Percentiles rank a stretch among this genome's conserved stretches.
These are phyloP conservation scores for Colletotrichum magnum DNA, from an alignment of 2,329 filamentous ascomycete species.

Conservation along the genomic window DNA sequence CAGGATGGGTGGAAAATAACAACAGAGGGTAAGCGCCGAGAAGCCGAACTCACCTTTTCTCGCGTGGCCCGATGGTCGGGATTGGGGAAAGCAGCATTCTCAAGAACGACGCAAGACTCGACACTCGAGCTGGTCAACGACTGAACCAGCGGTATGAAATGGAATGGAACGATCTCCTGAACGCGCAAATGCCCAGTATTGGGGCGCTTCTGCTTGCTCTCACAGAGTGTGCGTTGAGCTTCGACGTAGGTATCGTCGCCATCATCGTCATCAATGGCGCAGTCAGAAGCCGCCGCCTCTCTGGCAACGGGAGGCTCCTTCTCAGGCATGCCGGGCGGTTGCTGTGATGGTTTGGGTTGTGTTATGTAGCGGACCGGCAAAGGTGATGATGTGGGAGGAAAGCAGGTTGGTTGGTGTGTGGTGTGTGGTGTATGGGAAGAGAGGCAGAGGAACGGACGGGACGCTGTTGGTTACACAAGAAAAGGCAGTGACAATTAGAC, in stretches of 20 bases:
- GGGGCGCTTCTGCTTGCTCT: slow-evolving; percentile 54
- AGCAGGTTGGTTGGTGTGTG: not conserved
- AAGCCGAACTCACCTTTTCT: slow-evolving; percentile 64
- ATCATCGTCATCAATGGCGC: slow-evolving; percentile 58
- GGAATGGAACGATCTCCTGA: slow-evolving; percentile 66
- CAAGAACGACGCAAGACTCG: slow-evolving; percentile 70
- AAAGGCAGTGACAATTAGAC: slow-evolving; percentile 1
- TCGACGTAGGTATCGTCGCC: slow-evolving; percentile 54
- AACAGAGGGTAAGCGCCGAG: not conserved
- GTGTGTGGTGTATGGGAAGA: not conserved
- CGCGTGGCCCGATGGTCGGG: slow-evolving; percentile 63
- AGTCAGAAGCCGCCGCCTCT: slow-evolving; percentile 27
- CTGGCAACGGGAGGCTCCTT: slow-evolving; percentile 20
- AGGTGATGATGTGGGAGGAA: not conserved
- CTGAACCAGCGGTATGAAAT: slow-evolving; percentile 81
- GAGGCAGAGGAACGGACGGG: not conserved
- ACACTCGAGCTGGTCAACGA: slow-evolving; percentile 78
- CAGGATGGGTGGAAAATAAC: not conserved
- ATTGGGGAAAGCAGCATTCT: slow-evolving; percentile 67
- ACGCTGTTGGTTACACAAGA: slow-evolving; percentile 21
- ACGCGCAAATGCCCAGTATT: slow-evolving; percentile 50
- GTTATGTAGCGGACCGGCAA: not conserved
- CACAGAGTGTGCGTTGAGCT: slow-evolving; percentile 56
- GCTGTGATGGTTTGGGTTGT: not conserved
- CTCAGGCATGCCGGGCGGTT: slow-evolving; percentile 19